Conservation (phyloP, 2,329 filamentous ascomycete genomes). For the Beauveria scarabaeidicola region DNA sequence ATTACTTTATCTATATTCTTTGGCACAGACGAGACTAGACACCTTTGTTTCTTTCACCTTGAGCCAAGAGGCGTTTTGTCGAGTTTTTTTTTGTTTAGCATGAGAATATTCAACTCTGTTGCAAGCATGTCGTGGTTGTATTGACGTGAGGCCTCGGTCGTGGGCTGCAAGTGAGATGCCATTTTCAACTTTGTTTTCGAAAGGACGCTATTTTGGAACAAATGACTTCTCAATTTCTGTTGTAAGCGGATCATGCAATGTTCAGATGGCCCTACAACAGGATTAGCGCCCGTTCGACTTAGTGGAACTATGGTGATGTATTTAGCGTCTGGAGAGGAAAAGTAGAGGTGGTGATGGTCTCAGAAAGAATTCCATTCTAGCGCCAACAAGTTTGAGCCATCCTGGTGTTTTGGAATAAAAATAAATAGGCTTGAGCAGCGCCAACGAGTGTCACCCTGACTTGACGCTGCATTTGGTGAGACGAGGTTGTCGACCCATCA, state of each 20-base stretch:
- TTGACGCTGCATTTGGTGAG: not conserved
- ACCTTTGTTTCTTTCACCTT: not conserved
- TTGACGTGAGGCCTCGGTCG: not conserved
- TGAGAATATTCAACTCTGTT: conserved; percentile 7
- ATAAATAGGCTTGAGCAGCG: not conserved
- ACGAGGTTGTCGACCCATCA: conserved; percentile 11
- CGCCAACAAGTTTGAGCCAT: not conserved
- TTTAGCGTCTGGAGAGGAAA: not conserved
- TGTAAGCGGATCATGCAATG: not conserved
- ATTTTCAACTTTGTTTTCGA: too few species aligned
- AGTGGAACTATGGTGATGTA: not conserved
- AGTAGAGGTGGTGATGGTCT: not conserved
- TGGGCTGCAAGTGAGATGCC: too few species aligned
- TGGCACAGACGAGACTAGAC: not conserved
- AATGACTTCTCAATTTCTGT: too few species aligned
- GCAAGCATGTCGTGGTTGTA: not conserved
- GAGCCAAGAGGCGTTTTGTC: not conserved
- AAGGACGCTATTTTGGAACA: too few species aligned
- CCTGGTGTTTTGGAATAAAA: not conserved
- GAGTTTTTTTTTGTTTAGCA: conserved; percentile 5
- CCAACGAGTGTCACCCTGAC: not conserved
- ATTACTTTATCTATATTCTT: not conserved
- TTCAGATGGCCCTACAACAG: not conserved
- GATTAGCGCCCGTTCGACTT: not conserved
- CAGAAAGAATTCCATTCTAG: not conserved